phyloP scores from a whole-genome alignment of 768 basidiomycete species.

The Daedaleopsis nitida region DNA sequence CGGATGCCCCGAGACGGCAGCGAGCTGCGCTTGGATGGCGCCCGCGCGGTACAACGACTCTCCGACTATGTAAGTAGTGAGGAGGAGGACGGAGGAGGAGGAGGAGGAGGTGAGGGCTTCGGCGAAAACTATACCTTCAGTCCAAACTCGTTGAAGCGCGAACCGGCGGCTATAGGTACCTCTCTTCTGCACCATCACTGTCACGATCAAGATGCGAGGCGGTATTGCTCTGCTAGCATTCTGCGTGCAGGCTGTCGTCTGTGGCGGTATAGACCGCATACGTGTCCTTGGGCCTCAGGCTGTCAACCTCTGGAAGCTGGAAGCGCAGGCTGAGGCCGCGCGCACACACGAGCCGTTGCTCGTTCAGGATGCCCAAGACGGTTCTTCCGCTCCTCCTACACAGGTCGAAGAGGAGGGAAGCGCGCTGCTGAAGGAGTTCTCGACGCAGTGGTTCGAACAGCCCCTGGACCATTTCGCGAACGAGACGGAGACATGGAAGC shows the following conservation, averaged over 20 bases:
- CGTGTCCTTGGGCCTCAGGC: slow-evolving; percentile 53
- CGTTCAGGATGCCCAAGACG: slow-evolving; percentile 2
- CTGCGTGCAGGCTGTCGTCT: not conserved
- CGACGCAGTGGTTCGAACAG: slow-evolving; percentile 74
- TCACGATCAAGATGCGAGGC: not conserved
- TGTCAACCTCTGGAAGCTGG: slow-evolving; percentile 65
- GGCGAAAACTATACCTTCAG: no score
- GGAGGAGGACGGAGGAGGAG: no score
- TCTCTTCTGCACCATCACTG: not conserved
- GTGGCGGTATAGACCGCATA: slow-evolving; percentile 19
- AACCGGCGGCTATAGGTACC: no score
- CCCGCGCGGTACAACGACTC: no score
- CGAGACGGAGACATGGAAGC: slow-evolving; percentile 66
- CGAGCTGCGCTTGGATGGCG: no score
- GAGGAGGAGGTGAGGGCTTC: no score
- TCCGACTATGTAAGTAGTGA: no score
- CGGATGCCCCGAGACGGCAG: no score
- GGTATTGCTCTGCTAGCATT: slow-evolving; percentile 4
- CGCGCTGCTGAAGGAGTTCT: slow-evolving; percentile 41
- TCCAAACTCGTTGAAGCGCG: no score
- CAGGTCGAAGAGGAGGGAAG: not conserved
- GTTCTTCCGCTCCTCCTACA: not conserved
- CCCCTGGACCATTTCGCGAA: slow-evolving; percentile 79
- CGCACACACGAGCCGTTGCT: not conserved
- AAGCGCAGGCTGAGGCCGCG: not conserved